Evolutionary conservation across 768 basidiomycete genomes (phyloP).

Genomic region (Termitomyces sp.): DNA sequence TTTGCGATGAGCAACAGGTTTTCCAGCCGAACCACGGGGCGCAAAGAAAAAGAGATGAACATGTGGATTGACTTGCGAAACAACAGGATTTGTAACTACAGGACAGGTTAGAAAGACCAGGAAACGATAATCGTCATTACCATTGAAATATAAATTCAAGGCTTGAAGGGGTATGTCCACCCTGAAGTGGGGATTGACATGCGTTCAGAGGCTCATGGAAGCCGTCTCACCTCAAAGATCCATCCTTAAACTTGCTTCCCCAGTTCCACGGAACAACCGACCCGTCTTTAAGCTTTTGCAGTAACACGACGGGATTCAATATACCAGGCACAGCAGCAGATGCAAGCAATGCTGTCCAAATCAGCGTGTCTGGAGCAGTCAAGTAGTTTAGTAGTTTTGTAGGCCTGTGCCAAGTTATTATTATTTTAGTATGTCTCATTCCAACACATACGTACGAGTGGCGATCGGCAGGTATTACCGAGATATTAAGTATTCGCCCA

Average conservation of each 20-base stretch:
- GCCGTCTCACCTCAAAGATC: constrained; percentile 64
- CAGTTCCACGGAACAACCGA: constrained; percentile 88
- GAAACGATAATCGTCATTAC: constrained; percentile 25
- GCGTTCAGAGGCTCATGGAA: not conserved
- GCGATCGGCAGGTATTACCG: constrained; percentile 84
- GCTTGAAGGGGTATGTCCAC: constrained; percentile 95
- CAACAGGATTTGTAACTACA: constrained; percentile 85
- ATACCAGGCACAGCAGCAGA: constrained; percentile 96
- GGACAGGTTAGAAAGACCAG: constrained; percentile 1
- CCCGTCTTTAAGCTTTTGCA: constrained; percentile 85
- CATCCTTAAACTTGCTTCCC: constrained; percentile 93
- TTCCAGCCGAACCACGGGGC: constrained; percentile 81
- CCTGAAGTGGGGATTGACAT: constrained; percentile 27
- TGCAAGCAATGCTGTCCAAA: constrained; percentile 78
- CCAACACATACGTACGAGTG: constrained; percentile 54
- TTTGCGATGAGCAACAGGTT: constrained; percentile 90
- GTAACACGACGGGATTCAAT: constrained; percentile 89
- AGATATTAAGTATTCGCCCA: constrained; percentile 90
- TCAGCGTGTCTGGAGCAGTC: constrained; percentile 89
- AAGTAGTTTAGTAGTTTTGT: constrained; percentile 95
- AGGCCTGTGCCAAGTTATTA: constrained; percentile 45
- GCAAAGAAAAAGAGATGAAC: constrained; percentile 96
- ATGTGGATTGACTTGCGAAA: constrained; percentile 90
- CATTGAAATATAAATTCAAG: constrained; percentile 86
- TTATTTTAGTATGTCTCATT: not conserved